Evolutionary conservation across 2,329 filamentous ascomycete genomes (phyloP).

Genomic region (Ceratocystis albifundus): DNA sequence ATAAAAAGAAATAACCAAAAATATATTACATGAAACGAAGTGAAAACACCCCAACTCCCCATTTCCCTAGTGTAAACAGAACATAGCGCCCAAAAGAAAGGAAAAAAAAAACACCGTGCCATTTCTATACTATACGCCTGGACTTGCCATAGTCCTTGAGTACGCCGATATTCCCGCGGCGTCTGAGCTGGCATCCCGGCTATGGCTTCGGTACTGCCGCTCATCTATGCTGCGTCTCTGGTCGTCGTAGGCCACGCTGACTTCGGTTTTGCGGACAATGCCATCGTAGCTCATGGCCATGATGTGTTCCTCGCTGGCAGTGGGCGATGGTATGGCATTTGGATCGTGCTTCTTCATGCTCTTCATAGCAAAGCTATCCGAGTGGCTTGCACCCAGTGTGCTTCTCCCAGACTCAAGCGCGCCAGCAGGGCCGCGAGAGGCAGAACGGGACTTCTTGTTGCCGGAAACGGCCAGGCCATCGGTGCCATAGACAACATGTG

Average conservation of each 20-base stretch:
- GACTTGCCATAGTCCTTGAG: background rate
- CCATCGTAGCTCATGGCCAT: conserved; percentile 31
- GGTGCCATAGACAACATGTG: conserved; percentile 13
- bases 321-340: conserved; percentile 30
- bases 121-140: conserved; percentile 10
- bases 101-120: background rate
- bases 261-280: conserved; percentile 32
- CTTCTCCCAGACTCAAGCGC: background rate
- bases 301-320: conserved; percentile 32
- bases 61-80: background rate
- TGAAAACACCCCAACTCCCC: background rate
- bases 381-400: conserved; percentile 18
- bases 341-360: conserved; percentile 29
- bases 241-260: conserved; percentile 27
- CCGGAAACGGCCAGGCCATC: conserved; percentile 22
- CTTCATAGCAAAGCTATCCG: conserved; percentile 25
- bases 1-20: background rate
- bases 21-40: background rate
- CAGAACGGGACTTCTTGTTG: conserved; percentile 23
- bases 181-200: conserved; percentile 4
- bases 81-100: background rate
- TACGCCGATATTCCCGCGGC: conserved; percentile 2
- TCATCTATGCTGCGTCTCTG: conserved; percentile 5
- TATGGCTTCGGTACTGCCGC: background rate
- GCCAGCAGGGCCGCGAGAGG: conserved; percentile 6